These are phyloP conservation scores for Pelargonium myrrhifolium DNA, from an alignment of 441 rosid genomes.

Conservation along the genomic window DNA sequence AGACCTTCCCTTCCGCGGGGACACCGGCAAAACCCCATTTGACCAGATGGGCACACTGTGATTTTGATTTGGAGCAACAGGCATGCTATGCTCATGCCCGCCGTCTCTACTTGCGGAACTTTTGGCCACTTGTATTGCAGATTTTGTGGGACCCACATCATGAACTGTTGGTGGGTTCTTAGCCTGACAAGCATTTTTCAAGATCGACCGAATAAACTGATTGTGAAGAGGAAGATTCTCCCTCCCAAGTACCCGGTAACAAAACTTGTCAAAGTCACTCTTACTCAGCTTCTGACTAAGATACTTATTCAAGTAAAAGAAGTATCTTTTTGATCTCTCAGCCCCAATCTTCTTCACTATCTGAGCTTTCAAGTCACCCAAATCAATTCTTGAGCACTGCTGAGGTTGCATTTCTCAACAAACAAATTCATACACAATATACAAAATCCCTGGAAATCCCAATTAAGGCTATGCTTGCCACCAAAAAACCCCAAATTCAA, in stretches of 20 bases:
- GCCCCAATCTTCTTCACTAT: constrained; percentile 70
- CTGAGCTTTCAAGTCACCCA: constrained; percentile 63
- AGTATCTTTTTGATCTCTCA: constrained; percentile 70
- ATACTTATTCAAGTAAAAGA: constrained; percentile 61
- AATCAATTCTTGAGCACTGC: constrained; percentile 66
- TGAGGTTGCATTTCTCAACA: constrained; percentile 68
- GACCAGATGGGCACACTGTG: constrained; percentile 49
- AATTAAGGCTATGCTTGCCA: constrained; percentile 19
- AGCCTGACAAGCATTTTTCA: constrained; percentile 69
- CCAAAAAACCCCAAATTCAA: constrained; percentile 1
- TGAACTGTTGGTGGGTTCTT: constrained; percentile 48
- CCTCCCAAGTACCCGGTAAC: constrained; percentile 62
- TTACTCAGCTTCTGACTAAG: constrained; percentile 69
- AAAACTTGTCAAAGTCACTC: constrained; percentile 70
- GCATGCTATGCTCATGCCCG: constrained; percentile 47
- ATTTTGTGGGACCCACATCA: constrained; percentile 41
- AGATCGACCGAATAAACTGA: constrained; percentile 57
- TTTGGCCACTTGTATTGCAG: constrained; percentile 34
- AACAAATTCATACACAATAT: constrained; percentile 44
- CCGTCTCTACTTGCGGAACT: constrained; percentile 41
- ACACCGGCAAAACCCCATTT: constrained; percentile 64
- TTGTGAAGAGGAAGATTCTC: constrained; percentile 85
- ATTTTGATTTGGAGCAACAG: constrained; percentile 43
- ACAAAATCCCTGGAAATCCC: constrained; percentile 25
- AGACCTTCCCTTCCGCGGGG: constrained; percentile 60